Base-by-base conservation (phyloP, 345 rosid species). In the Lepidium sativum region DNA sequence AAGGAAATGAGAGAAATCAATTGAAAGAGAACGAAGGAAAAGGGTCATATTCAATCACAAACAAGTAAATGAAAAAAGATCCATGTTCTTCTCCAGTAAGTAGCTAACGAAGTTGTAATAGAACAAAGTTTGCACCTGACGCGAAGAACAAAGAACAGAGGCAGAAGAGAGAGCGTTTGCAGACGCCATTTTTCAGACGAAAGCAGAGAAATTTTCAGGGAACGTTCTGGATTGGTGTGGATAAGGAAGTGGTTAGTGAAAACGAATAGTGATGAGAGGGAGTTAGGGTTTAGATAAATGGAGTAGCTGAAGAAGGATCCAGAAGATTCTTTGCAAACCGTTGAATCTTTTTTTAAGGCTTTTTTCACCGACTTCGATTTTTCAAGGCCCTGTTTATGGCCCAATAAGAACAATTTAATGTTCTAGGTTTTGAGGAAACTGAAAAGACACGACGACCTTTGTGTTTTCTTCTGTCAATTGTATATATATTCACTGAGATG, bases 131-230 rank as follows among this genome's bases (percentile, higher is more conserved):
- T 32, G 6, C 18, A 87, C 97, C 95, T 87, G 89, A 54, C 76
- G 85, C 48, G 88, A 81, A 50, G 87, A 78, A 80, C 89, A 84
- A 65, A 90, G 73, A 17, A 86, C 69, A 44, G 88, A 87, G 16
- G 91, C 86, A 0, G 89, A 76, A 11, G 86, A 82, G 23, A 90
- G 78, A 54, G 92, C 90, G 67, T 85, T 85, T 15, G 95, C 86
- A 1, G 92, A 84, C 10, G 95, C 92, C 97, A 90, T 90, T 4
- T 4, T 66, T 14, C 18, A 51, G 43, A 32, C 5, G 3, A 7
- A 44, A 44, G 37, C 6, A 23, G 29, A 5, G 61, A 23, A 39
- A 6, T 23, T 21, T 58, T 15, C 2, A 18, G 25, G 17, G 69
- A 49, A 54, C 23, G 59, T 23, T 68, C 37, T 38, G 47, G 38